Conservation (phyloP, 2,329 filamentous ascomycete genomes). For the Gremmenia infestans region DNA sequence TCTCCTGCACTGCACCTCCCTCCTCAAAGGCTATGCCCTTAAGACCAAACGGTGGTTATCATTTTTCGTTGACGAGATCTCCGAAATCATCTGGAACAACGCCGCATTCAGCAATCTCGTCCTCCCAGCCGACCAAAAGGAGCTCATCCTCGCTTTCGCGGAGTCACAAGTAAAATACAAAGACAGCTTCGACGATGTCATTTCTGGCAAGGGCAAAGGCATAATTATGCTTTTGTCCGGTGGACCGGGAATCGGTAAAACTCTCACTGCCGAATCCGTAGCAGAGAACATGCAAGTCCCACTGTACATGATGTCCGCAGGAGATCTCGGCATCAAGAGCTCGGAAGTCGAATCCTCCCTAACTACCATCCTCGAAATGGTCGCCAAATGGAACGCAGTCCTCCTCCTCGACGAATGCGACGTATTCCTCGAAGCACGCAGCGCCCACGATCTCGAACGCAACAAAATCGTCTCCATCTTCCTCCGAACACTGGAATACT, state of each 20-base stretch:
- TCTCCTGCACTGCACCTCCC: slow-evolving; percentile 37
- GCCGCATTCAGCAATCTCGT: slow-evolving; percentile 46
- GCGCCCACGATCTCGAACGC: slow-evolving; percentile 31
- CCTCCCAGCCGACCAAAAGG: slow-evolving; percentile 44
- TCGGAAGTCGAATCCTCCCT: slow-evolving; percentile 29
- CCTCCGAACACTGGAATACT: slow-evolving; percentile 35
- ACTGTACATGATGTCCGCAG: slow-evolving; percentile 35
- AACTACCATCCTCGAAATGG: slow-evolving; percentile 64
- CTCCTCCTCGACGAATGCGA: slow-evolving; percentile 35
- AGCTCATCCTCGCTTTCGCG: slow-evolving; percentile 46
- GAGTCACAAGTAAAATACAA: slow-evolving; percentile 41
- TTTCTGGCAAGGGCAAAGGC: slow-evolving; percentile 47
- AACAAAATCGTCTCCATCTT: slow-evolving; percentile 38
- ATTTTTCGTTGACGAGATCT: slow-evolving; percentile 43
- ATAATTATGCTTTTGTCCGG: slow-evolving; percentile 47
- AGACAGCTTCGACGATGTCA: slow-evolving; percentile 45
- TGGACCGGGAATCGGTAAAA: slow-evolving; percentile 46
- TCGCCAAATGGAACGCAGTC: slow-evolving; percentile 58
- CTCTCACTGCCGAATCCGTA: slow-evolving; percentile 30
- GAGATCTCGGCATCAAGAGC: slow-evolving; percentile 42
- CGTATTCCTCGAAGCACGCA: slow-evolving; percentile 33
- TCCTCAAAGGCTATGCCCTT: slow-evolving; percentile 44
- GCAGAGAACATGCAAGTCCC: slow-evolving; percentile 27
- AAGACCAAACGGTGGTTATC: slow-evolving; percentile 45
- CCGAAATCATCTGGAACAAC: slow-evolving; percentile 43